These are phyloP conservation scores for Cladosporium velox DNA, from an alignment of 2,329 filamentous ascomycete species.

Conservation along the genomic window DNA sequence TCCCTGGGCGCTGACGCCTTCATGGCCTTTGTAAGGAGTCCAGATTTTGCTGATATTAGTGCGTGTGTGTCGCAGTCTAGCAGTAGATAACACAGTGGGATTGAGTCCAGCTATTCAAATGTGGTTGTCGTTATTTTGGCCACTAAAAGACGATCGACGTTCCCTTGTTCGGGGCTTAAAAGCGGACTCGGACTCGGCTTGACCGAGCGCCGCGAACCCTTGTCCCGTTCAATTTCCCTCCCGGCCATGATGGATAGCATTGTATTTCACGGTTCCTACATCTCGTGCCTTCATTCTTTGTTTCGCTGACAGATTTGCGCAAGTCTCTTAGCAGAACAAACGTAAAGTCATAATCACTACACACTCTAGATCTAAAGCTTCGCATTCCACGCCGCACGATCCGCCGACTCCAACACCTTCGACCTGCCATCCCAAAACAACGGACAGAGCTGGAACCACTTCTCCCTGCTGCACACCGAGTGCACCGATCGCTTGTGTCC, in stretches of 20 bases:
- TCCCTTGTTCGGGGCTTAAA: neutral
- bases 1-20: neutral
- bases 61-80: neutral
- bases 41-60: neutral
- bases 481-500: slow-evolving; percentile 44
- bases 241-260: neutral
- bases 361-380: neutral
- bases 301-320: neutral
- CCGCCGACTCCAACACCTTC: slow-evolving; percentile 30
- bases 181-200: neutral
- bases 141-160: neutral
- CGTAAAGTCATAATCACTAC: neutral
- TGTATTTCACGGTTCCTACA: neutral
- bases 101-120: neutral
- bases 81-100: neutral
- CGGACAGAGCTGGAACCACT: slow-evolving; percentile 50
- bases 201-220: neutral
- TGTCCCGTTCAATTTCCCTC: neutral
- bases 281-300: neutral
- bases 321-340: neutral
- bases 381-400: slow-evolving; percentile 31
- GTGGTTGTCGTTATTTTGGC: neutral
- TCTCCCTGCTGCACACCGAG: slow-evolving; percentile 41
- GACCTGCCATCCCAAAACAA: slow-evolving; percentile 51
- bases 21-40: neutral